Evolutionary conservation across 1,284 basidiomycete genomes (phyloP).

Genomic region (Sporisorium exsertum): DNA sequence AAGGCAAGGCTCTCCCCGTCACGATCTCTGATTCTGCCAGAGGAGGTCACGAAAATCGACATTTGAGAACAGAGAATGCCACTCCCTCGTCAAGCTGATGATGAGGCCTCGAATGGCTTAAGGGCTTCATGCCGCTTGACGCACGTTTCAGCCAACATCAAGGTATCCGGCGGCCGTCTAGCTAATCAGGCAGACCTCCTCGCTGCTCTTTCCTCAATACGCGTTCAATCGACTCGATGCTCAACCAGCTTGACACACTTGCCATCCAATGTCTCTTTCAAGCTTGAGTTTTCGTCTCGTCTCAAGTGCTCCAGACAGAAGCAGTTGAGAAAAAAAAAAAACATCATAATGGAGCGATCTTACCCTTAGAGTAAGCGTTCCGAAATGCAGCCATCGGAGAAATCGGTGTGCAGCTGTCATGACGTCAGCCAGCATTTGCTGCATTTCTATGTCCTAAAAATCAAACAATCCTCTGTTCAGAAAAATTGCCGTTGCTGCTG

Average conservation of each 20-base stretch:
- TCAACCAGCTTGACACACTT: background rate
- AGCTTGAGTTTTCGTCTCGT: background rate
- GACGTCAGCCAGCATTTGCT: slow-evolving; percentile 20
- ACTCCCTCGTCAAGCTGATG: background rate
- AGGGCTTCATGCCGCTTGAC: too few relatives aligned
- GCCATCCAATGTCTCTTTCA: background rate
- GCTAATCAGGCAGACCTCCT: background rate
- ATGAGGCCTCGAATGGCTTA: background rate
- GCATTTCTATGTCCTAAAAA: background rate
- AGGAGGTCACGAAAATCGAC: background rate
- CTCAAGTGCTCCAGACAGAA: too few relatives aligned
- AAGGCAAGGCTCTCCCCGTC: too few relatives aligned
- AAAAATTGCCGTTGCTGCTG: slow-evolving; percentile 25
- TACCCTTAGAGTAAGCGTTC: background rate
- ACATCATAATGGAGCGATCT: background rate
- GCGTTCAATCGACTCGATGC: background rate
- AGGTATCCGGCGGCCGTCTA: background rate
- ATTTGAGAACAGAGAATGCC: too few relatives aligned
- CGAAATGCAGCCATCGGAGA: slow-evolving; percentile 3
- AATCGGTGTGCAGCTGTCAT: slow-evolving; percentile 26
- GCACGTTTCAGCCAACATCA: background rate
- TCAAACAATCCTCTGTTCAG: slow-evolving; percentile 6
- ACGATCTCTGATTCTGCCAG: too few relatives aligned
- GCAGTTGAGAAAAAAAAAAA: background rate
- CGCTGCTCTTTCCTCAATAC: background rate